phyloP scores from a whole-genome alignment of 2,329 filamentous ascomycete species.

The Aspergillus pseudotamarii region DNA sequence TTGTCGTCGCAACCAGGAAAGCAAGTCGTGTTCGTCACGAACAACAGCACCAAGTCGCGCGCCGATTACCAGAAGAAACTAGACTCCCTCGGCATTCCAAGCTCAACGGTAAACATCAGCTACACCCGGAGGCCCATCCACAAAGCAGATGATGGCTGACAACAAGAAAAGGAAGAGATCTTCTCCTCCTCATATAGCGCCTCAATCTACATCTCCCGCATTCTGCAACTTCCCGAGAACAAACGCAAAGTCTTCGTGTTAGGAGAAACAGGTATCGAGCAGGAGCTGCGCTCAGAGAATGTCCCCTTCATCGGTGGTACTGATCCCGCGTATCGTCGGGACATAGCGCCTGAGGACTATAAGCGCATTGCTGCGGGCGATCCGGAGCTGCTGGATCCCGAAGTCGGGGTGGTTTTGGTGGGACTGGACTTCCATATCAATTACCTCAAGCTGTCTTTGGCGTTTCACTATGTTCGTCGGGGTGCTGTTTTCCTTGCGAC shows the following conservation, averaged over 20 bases:
- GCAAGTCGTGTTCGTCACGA: slow-evolving; percentile 92
- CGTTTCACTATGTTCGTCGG: slow-evolving; percentile 78
- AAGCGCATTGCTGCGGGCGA: slow-evolving; percentile 70
- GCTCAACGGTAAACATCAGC: slow-evolving; percentile 58
- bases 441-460: slow-evolving; percentile 86
- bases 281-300: slow-evolving; percentile 79
- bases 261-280: slow-evolving; percentile 87
- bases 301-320: slow-evolving; percentile 84
- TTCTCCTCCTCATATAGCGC: slow-evolving; percentile 96
- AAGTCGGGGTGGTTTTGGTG: slow-evolving; percentile 85
- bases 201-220: slow-evolving; percentile 92
- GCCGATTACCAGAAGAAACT: slow-evolving; percentile 93
- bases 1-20: slow-evolving; percentile 66
- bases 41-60: slow-evolving; percentile 97
- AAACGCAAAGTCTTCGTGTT: slow-evolving; percentile 95
- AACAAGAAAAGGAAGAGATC: slow-evolving; percentile 72
- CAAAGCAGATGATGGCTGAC: background rate
- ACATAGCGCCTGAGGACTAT: slow-evolving; percentile 81
- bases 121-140: background rate
- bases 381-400: slow-evolving; percentile 75
- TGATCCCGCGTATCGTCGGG: slow-evolving; percentile 73
- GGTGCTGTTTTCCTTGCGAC: slow-evolving; percentile 90
- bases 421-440: slow-evolving; percentile 94
- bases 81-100: slow-evolving; percentile 75
- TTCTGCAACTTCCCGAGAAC: slow-evolving; percentile 74